A percentile compares a stretch with the other conserved stretches of the same genome.
Evolutionary conservation across 305 asterid species (phyloP).

Genomic region (Solanum hybrid): DNA sequence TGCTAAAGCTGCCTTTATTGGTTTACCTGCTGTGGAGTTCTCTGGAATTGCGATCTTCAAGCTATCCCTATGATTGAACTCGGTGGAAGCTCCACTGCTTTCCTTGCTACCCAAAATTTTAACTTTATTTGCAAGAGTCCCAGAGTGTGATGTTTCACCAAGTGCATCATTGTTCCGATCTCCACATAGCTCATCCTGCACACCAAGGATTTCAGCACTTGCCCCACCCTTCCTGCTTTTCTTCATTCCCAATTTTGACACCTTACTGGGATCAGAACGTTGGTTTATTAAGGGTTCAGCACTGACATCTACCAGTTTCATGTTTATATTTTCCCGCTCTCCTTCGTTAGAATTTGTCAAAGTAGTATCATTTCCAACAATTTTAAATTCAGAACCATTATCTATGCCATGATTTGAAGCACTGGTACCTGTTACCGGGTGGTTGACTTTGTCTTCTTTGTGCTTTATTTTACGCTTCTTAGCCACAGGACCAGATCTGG

Average conservation of each 20-base stretch:
- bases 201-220: constrained; percentile 13
- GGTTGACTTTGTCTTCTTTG: constrained; percentile 14
- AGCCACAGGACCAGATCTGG: constrained; percentile 15
- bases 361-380: constrained; percentile 11
- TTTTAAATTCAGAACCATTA: constrained; percentile 7
- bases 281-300: constrained; percentile 10
- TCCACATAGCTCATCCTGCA: constrained; percentile 16
- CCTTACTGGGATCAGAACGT: background rate
- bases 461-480: constrained; percentile 33
- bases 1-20: background rate
- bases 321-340: background rate
- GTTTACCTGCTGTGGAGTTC: background rate
- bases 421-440: constrained; percentile 3
- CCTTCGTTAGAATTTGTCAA: constrained; percentile 11
- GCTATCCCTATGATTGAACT: constrained; percentile 14
- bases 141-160: constrained; percentile 14
- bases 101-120: constrained; percentile 7
- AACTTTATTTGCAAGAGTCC: constrained; percentile 8
- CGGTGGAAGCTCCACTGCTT: constrained; percentile 6
- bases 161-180: constrained; percentile 1
- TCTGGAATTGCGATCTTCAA: background rate
- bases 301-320: background rate
- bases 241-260: background rate
- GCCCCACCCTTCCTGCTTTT: constrained; percentile 3
- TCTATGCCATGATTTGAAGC: background rate